Base-by-base conservation (phyloP, 371 early-diverging fungal species). In the Rhizopus delemar region DNA sequence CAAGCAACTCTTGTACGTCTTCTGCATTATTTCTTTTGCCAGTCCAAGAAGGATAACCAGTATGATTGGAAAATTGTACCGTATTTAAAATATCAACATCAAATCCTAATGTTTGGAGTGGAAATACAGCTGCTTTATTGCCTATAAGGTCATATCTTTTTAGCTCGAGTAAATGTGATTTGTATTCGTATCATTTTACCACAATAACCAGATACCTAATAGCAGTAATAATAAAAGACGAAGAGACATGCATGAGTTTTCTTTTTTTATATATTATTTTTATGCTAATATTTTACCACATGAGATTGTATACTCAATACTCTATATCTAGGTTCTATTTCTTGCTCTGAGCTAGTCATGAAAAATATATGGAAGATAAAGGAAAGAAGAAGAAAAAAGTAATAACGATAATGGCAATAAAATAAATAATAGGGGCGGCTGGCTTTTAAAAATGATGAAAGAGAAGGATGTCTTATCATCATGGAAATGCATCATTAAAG, bases 51-150 rank as follows among this genome's bases (percentile, higher is more conserved):
- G 90, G 89, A 73, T 93, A 95, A 3, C 92, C 87, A 45, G 93
- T 92, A 74, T 96, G 96, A 72, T 96, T 97, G 43, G 91, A 91
- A 62, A 96, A 91, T 62, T 91, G 93, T 41, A 97, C 96, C 0
- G 95, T 91, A 81, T 96, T 94, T 55, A 97, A 69, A 4, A 90
- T 86, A 70, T 95, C 95, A 13, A 97, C 96, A 58, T 97, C 92
- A 71, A 86, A 92, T 12, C 95, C 95, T 0, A 94, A 81, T 3
- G 89, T 75, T 71, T 95, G 95, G 22, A 97, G 81, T 0, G 97
- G 95, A 65, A 95, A 94, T 1, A 91, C 89, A 0, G 95, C 94
- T 3, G 94, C 89, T 67, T 91, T 92, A 77, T 94, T 92, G 29
- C 77, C 75, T 84, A 62, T n/a, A 29, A 12, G 6, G 16, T 41